Conservation (phyloP, 2,329 filamentous ascomycete genomes). For the Claviceps sp. region DNA sequence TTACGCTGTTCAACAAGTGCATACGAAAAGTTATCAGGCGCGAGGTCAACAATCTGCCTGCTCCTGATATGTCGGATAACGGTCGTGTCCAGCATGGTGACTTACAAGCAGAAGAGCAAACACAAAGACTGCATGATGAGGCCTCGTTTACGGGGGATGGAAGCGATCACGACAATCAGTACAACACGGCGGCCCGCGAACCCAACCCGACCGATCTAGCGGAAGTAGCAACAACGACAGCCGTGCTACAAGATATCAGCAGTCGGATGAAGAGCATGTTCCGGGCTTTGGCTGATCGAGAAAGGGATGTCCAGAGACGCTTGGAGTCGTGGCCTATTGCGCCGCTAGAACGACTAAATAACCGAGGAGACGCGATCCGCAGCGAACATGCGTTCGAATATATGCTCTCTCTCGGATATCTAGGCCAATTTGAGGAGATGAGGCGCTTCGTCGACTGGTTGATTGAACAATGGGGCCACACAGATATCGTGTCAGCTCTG, state of each 20-base stretch:
- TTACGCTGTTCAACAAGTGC: slow-evolving; percentile 12
- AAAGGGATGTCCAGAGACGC: slow-evolving; percentile 10
- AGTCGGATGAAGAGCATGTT: slow-evolving; percentile 16
- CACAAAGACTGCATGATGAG: not conserved
- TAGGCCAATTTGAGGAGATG: slow-evolving; percentile 47
- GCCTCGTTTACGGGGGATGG: no score
- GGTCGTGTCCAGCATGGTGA: not conserved
- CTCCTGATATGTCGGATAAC: not conserved
- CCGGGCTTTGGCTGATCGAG: slow-evolving; percentile 12
- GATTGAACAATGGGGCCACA: slow-evolving; percentile 28
- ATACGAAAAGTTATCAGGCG: slow-evolving; percentile 11
- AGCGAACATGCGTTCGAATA: slow-evolving; percentile 39
- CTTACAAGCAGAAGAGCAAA: not conserved
- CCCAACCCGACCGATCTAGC: not conserved
- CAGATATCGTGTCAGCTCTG: slow-evolving; percentile 22
- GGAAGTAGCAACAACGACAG: not conserved
- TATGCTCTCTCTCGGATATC: slow-evolving; percentile 46
- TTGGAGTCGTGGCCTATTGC: slow-evolving; percentile 13
- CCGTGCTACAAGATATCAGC: slow-evolving; percentile 11
- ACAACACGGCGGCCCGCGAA: no score
- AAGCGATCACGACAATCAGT: not conserved
- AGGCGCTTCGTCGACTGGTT: slow-evolving; percentile 46
- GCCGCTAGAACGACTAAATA: slow-evolving; percentile 20
- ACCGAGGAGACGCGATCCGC: slow-evolving; percentile 19
- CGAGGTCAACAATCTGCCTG: slow-evolving; percentile 12